Evolutionary conservation across 129 eudicot genomes (phyloP), one percentile per base, ranked within the genome.

Genomic region (Helianthus tuberosus): DNA sequence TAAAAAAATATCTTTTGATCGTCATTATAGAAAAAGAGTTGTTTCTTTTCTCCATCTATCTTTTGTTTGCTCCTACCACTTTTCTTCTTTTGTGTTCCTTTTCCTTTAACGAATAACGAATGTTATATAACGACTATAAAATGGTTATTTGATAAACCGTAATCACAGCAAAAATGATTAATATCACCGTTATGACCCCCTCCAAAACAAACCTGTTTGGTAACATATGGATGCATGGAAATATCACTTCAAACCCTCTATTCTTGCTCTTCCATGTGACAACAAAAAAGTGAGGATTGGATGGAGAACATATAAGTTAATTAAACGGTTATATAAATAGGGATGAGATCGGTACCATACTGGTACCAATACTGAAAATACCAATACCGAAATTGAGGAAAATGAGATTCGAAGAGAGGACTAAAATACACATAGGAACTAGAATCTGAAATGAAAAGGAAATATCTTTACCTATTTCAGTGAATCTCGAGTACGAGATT

Each of bases 11-110:
- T 25, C 23, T 41, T 71, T 41, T 43, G 43, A 50, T 11, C 48
- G 29, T 13, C 44, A 20, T 72, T 41, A 51, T 51, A 51, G 23
- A 51, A 57, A 54, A 71, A 71, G 8, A 46, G 17, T 8, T 1
- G 1, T n/a, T 6, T 47, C 8, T 7, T 25, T 20, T 61, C 5
- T 32, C 36, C n/a, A 23, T 11, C 13, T 5, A 58, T 38, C 52
- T n/a, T 73, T 23, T 27, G 16, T 58, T 48, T 43, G 44, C 39
- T 43, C 60, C 35, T 25, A 10, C 11, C 6, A 11, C 11, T 73
- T 72, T 62, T 72, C 77, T 60, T 29, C 46, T 35, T 46, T 69
- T 47, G 35, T 50, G 9, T 51, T 67, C 15, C 10, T 35, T 51
- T 68, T 14, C 8, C n/a, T n/a, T 68, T 49, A n/a, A n/a, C n/a